phyloP scores from a whole-genome alignment of 139 green algal species.

The Coccomyxa sp. region DNA sequence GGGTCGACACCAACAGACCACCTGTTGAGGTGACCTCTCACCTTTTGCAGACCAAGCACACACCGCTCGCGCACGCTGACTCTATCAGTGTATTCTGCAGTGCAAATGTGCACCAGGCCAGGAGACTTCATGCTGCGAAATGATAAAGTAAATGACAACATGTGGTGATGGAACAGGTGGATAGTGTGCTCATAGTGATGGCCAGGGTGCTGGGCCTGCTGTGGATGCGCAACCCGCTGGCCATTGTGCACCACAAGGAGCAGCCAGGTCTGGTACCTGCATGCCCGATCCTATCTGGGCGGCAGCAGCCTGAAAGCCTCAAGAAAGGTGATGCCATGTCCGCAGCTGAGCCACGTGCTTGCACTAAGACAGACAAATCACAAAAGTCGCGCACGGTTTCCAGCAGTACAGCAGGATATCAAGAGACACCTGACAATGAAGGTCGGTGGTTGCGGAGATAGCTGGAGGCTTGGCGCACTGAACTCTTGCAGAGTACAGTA shows the following conservation, averaged over 20 bases:
- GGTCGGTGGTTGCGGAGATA: background rate
- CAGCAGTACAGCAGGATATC: background rate
- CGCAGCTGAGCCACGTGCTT: background rate
- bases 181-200: background rate
- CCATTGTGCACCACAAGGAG: background rate
- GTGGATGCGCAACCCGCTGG: conserved; percentile 1
- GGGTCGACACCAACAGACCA: background rate
- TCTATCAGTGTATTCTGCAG: too few species aligned
- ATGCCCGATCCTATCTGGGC: background rate
- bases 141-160: too few species aligned
- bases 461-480: too few species aligned
- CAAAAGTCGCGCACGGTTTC: background rate
- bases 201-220: background rate
- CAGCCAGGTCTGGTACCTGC: background rate
- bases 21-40: background rate
- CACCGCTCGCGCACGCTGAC: too few species aligned
- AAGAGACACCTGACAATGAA: background rate
- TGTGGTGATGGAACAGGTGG: background rate
- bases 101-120: too few species aligned
- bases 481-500: background rate
- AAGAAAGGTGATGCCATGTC: background rate
- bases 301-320: background rate
- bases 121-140: too few species aligned
- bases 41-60: background rate
- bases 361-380: background rate